Conservation (phyloP, 176 grass and related monocot species). For the Phoenix roebelenii region DNA sequence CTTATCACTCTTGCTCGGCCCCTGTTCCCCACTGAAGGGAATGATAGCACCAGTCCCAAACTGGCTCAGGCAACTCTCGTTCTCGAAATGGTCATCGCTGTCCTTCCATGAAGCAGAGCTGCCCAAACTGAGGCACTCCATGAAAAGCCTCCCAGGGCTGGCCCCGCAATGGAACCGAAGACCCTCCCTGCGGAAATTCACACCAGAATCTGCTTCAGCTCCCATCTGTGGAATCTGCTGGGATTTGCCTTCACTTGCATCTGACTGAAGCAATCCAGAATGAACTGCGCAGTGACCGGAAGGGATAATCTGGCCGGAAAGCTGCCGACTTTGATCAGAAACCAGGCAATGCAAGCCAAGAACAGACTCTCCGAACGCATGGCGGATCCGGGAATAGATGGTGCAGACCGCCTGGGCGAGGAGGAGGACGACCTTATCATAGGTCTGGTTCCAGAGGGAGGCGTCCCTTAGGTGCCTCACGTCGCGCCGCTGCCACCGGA, state of each 20-base stretch:
- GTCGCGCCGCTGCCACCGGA: conserved; percentile 75
- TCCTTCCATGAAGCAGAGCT: conserved; percentile 39
- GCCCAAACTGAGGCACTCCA: conserved; percentile 80
- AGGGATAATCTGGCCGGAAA: conserved; percentile 26
- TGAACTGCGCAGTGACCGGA: conserved; percentile 7
- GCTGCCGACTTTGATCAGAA: conserved; percentile 20
- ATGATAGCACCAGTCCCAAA: conserved; percentile 47
- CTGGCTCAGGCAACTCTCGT: conserved; percentile 42
- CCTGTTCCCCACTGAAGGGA: conserved; percentile 38
- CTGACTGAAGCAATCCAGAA: conserved; percentile 26
- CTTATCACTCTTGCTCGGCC: conserved; percentile 24
- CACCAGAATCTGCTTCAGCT: conserved; percentile 1
- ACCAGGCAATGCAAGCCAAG: conserved; percentile 44
- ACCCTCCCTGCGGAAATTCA: conserved; percentile 4
- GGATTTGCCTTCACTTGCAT: conserved; percentile 21
- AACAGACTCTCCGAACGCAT: conserved; percentile 66
- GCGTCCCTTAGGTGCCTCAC: conserved; percentile 53
- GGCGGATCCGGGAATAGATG: conserved; percentile 54
- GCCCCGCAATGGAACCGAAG: conserved; percentile 47
- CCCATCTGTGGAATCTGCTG: conserved; percentile 30
- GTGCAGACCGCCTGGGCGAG: conserved; percentile 67
- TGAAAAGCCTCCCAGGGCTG: conserved; percentile 62
- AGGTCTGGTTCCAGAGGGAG: conserved; percentile 82
- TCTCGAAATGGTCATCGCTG: conserved; percentile 44
- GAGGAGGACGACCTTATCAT: conserved; percentile 73